Evolutionary conservation across 345 rosid species (phyloP), one percentile per base, ranked within the genome.

Genomic region (Populus deltoides): DNA sequence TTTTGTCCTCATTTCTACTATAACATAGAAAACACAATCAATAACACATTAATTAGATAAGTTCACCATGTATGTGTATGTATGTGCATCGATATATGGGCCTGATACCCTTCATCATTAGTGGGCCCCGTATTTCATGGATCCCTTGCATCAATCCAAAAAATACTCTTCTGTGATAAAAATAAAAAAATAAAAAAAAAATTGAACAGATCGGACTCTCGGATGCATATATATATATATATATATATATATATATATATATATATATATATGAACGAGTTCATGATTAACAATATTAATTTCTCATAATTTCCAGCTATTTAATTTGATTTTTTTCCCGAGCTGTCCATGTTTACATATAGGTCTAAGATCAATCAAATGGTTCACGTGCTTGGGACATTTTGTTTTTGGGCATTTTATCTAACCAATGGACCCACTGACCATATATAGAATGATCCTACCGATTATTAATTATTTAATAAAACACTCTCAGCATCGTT

Each of bases 1-100:
- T 81, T 85, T 88, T 86, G 93, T 88, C 88, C 62, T n/a, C 68
- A 84, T 81, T 73, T 75, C 77, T 77, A 84, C 84, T 66, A 79
- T 86, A 62, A 41, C 73, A 59, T 59, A 0, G 22, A 66, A 83
- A 73, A 36, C 33, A 25, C 29, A 71, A 67, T 35, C 8, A 5
- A 55, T 35, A n/a, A 29, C 35, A 47, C 33, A 74, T 29, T 74
- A 73, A 24, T 29, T 55, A 55, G 59, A 70, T 75, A 67, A 67
- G 47, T 63, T 70, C 33, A 17, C 24, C 20, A 51, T 12, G 9
- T 24, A 5, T 20, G 8, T 72, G 16, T 27, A 1, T 17, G 12
- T 22, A 17, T 38, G 25, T 62, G 27, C 4, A 36, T 39, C 38
- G 68, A 55, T 68, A 11, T 36, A 75, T 68, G 45, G 84, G n/a